Evolutionary conservation across 225 moss, liverwort and hornwort species (phyloP).

Genomic region (Polytrichum formosum): DNA sequence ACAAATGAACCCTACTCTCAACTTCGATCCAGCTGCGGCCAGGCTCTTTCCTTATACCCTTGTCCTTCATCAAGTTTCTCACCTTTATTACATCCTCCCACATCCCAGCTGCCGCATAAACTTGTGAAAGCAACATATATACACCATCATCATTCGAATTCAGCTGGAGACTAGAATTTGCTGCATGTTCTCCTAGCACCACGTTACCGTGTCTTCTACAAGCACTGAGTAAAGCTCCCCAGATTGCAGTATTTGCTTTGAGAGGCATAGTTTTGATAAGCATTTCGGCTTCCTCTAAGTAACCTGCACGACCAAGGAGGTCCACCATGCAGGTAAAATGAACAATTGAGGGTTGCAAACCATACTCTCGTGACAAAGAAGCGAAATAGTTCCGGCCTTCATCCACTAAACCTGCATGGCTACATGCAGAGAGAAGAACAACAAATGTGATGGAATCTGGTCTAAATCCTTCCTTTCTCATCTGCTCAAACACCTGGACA

Average conservation of each 20-base stretch:
- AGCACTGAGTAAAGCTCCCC: too few relatives aligned
- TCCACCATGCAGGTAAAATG: conserved; percentile 8
- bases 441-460: conserved; percentile 10
- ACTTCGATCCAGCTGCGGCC: conserved; percentile 2
- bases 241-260: conserved; percentile 3
- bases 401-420: conserved; percentile 12
- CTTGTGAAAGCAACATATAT: not conserved
- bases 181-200: too few relatives aligned
- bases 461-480: conserved; percentile 3
- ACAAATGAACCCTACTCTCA: conserved; percentile 7
- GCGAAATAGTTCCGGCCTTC: not conserved
- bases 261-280: conserved; percentile 4
- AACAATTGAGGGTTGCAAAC: not conserved
- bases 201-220: too few relatives aligned
- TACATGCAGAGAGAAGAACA: conserved; percentile 7
- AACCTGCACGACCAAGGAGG: conserved; percentile 7
- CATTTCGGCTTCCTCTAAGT: not conserved
- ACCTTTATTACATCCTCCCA: conserved; percentile 1
- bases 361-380: not conserved
- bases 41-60: conserved; percentile 12
- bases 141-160: too few relatives aligned
- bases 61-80: conserved; percentile 9
- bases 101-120: conserved; percentile 8
- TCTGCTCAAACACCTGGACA: not conserved
- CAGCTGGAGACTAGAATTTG: too few relatives aligned